Evolutionary conservation across 2,329 filamentous ascomycete genomes (phyloP).

Genomic region (Cercospora zeina): DNA sequence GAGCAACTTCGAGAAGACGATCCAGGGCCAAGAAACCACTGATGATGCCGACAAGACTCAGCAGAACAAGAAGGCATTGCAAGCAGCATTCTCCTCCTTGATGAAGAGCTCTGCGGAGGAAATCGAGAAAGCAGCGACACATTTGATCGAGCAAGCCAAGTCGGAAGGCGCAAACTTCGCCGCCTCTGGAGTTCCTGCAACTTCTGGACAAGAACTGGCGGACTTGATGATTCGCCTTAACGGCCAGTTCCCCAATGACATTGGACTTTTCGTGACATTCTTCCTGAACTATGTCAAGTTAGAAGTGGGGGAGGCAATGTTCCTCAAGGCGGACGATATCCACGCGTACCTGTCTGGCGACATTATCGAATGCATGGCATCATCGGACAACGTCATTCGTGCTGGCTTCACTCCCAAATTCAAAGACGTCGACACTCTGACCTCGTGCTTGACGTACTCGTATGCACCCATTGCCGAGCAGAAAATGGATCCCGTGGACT

Average conservation of each 20-base stretch:
- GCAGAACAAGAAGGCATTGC: conserved; percentile 74
- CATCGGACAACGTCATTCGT: conserved; percentile 97
- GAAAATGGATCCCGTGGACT: conserved; percentile 84
- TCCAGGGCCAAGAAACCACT: conserved; percentile 56
- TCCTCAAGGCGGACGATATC: conserved; percentile 93
- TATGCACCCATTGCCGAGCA: conserved; percentile 94
- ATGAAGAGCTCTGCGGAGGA: conserved; percentile 74
- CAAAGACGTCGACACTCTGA: conserved; percentile 89
- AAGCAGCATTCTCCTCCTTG: conserved; percentile 71
- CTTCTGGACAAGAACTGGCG: conserved; percentile 68
- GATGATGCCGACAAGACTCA: conserved; percentile 48
- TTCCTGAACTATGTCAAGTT: conserved; percentile 95
- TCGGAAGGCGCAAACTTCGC: conserved; percentile 72
- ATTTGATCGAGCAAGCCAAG: conserved; percentile 70
- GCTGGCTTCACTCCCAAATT: conserved; percentile 98
- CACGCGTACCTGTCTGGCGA: conserved; percentile 92
- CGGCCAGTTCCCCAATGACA: conserved; percentile 81
- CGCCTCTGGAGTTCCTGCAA: conserved; percentile 66
- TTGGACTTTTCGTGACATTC: conserved; percentile 93
- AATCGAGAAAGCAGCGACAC: conserved; percentile 64
- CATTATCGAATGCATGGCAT: conserved; percentile 98
- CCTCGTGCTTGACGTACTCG: conserved; percentile 89
- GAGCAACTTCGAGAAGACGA: conserved; percentile 47
- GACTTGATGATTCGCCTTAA: conserved; percentile 77
- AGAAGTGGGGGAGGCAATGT: conserved; percentile 87